phyloP scores from a whole-genome alignment of 768 basidiomycete species.

The Pleurotus platypus region DNA sequence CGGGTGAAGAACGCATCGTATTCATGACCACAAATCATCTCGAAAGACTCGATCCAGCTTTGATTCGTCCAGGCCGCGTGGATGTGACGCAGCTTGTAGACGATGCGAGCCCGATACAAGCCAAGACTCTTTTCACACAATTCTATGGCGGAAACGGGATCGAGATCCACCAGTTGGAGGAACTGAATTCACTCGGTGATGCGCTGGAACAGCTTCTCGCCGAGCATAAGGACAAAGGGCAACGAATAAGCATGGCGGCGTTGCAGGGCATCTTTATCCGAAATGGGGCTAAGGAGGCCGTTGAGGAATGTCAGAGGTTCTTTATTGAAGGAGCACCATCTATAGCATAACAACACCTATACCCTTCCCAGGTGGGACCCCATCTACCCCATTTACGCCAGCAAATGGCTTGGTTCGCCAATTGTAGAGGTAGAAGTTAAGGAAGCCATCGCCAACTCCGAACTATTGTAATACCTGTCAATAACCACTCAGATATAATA shows the following conservation, averaged over 20 bases:
- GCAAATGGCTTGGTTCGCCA: slow-evolving; percentile 84
- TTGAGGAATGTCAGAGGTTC: slow-evolving; percentile 45
- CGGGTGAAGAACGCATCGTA: slow-evolving; percentile 95
- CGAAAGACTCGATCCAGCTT: slow-evolving; percentile 84
- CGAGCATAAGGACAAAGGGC: slow-evolving; percentile 46
- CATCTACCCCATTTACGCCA: slow-evolving; percentile 56
- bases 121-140: slow-evolving; percentile 67
- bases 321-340: slow-evolving; percentile 27
- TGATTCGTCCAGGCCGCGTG: slow-evolving; percentile 94
- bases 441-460: slow-evolving; percentile 85
- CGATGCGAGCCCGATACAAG: slow-evolving; percentile 83
- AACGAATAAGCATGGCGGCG: slow-evolving; percentile 89
- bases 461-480: slow-evolving; percentile 50
- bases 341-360: slow-evolving; percentile 94
- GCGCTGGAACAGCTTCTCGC: slow-evolving; percentile 52
- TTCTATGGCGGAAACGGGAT: slow-evolving; percentile 68
- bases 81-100: slow-evolving; percentile 82
- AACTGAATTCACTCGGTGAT: slow-evolving; percentile 42
- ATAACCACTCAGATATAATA: neutral
- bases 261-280: slow-evolving; percentile 95
- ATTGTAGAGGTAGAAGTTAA: slow-evolving; percentile 94
- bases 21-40: slow-evolving; percentile 99
- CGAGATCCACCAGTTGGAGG: slow-evolving; percentile 24
- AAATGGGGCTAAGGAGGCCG: slow-evolving; percentile 52
- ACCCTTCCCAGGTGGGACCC: slow-evolving; percentile 63